These are phyloP conservation scores for Trichophaea hybrida DNA, from an alignment of 2,329 filamentous ascomycete genomes.

Conservation along the genomic window DNA sequence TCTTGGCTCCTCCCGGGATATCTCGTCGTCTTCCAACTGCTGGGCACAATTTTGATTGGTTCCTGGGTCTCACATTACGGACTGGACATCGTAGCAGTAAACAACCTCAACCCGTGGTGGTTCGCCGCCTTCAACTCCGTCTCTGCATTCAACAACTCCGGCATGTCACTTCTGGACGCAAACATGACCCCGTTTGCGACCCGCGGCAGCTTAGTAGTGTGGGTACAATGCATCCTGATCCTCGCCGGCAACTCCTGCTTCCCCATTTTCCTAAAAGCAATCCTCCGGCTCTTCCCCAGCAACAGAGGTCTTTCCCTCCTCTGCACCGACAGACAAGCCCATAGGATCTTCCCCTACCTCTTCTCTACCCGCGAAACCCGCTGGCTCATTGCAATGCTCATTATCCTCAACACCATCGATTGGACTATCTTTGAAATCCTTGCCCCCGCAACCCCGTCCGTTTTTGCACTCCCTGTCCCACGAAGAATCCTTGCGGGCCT, in stretches of 20 bases:
- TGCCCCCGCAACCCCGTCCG: conserved; percentile 2
- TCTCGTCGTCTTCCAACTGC: conserved; percentile 44
- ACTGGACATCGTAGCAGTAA: conserved; percentile 33
- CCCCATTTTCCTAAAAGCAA: conserved; percentile 39
- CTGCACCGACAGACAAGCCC: conserved; percentile 38
- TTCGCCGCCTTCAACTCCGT: conserved; percentile 52
- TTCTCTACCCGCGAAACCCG: conserved; percentile 41
- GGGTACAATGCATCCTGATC: conserved; percentile 23
- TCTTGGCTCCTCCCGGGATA: conserved; percentile 47
- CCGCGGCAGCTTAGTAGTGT: conserved; percentile 32
- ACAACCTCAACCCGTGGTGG: conserved; percentile 54
- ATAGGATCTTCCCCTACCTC: conserved; percentile 39
- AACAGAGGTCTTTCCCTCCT: conserved; percentile 35
- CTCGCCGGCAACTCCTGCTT: conserved; percentile 31
- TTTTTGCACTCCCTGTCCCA: conserved; percentile 33
- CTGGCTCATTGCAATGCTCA: conserved; percentile 37
- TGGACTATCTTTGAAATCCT: conserved; percentile 32
- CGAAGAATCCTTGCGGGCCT: conserved; percentile 38
- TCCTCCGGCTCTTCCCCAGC: conserved; percentile 30
- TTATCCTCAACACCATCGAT: conserved; percentile 38
- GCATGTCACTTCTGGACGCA: conserved; percentile 51
- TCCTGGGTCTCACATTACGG: conserved; percentile 45
- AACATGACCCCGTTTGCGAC: conserved; percentile 50
- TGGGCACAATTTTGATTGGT: conserved; percentile 45
- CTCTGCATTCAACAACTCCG: conserved; percentile 58